phyloP scores from a whole-genome alignment of 2,329 filamentous ascomycete genomes.

The Sporothrix globosa region DNA sequence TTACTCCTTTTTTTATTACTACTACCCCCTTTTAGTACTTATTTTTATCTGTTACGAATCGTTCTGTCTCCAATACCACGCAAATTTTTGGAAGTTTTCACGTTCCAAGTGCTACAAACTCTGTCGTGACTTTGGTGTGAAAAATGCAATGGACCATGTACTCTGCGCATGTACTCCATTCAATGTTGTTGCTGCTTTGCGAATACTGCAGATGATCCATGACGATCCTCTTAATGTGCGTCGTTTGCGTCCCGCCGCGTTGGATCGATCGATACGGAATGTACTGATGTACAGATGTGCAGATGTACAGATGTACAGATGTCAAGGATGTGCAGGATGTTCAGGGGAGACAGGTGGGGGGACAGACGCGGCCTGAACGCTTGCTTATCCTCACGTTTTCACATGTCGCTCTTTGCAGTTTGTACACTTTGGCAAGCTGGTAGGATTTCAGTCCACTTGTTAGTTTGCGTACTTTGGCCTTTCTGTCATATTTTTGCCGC shows the following conservation, averaged over 20 bases:
- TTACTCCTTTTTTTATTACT: not conserved
- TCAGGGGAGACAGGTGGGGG: not conserved
- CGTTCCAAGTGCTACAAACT: not conserved
- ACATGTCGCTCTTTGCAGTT: not conserved
- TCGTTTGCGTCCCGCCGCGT: no score
- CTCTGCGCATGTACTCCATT: not conserved
- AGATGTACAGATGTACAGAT: not conserved
- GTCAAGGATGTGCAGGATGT: not conserved
- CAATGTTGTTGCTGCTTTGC: no score
- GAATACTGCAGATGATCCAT: no score
- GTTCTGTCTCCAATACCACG: slow-evolving; percentile 9
- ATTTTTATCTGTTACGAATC: slow-evolving; percentile 5
- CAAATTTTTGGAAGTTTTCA: not conserved
- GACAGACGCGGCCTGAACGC: not conserved
- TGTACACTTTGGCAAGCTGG: not conserved
- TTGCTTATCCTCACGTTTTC: not conserved
- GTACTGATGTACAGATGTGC: not conserved
- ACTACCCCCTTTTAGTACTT: slow-evolving; percentile 19
- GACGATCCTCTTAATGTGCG: no score
- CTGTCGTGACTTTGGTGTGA: not conserved
- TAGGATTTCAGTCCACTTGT: not conserved
- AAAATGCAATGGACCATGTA: no score
- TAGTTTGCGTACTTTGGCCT: no score
- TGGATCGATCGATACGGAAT: not conserved
- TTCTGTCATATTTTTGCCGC: not conserved